phyloP scores from a whole-genome alignment of 371 early-diverging fungal genomes.

The Mucor mucedo region DNA sequence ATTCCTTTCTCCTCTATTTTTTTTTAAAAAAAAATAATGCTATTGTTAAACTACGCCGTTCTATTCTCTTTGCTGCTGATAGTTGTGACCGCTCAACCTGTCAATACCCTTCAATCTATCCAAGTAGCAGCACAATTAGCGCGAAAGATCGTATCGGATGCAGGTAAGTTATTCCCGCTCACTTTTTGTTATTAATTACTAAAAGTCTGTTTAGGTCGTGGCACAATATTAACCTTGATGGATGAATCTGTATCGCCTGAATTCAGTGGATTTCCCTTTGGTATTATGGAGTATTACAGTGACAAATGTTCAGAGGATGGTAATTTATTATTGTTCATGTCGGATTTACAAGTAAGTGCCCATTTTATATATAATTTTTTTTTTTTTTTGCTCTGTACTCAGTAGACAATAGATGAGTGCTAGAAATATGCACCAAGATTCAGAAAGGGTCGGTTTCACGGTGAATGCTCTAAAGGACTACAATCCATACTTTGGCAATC shows the following conservation, averaged over 20 bases:
- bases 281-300: slow-evolving; percentile 59
- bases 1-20: background rate
- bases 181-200: slow-evolving; percentile 5
- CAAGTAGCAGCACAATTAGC: slow-evolving; percentile 32
- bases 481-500: slow-evolving; percentile 31
- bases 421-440: slow-evolving; percentile 37
- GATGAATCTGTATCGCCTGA: slow-evolving; percentile 49
- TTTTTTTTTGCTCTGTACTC: too few relatives aligned
- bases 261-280: slow-evolving; percentile 59
- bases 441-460: slow-evolving; percentile 35
- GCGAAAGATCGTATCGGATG: slow-evolving; percentile 34
- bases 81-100: background rate
- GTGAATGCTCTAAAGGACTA: slow-evolving; percentile 41
- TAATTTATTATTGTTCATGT: slow-evolving; percentile 53
- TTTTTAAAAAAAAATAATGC: background rate
- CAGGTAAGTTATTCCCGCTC: slow-evolving; percentile 22
- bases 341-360: slow-evolving; percentile 42
- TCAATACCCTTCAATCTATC: slow-evolving; percentile 18
- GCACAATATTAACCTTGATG: slow-evolving; percentile 27
- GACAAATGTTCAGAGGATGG: slow-evolving; percentile 51
- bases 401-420: slow-evolving; percentile 39
- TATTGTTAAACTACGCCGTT: slow-evolving; percentile 3
- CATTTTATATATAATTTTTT: too few relatives aligned
- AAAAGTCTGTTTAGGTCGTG: background rate
- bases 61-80: background rate